Percentiles rank a stretch among this genome's conserved stretches.
These are phyloP conservation scores for Plectosphaerella cucumerina DNA, from an alignment of 2,329 filamentous ascomycete genomes.

Conservation along the genomic window DNA sequence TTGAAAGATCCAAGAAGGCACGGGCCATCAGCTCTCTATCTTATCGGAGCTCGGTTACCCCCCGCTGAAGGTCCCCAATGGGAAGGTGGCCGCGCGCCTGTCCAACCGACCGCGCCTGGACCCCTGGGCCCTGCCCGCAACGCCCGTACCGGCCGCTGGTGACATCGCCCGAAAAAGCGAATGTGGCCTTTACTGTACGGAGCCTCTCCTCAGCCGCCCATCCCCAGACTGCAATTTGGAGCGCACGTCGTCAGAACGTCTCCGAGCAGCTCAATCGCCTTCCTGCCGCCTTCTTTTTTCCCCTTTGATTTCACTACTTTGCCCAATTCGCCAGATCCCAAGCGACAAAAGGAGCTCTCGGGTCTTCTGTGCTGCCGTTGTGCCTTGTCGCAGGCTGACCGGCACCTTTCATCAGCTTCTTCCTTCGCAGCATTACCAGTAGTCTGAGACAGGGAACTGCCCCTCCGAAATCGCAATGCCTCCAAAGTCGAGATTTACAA, in stretches of 20 bases:
- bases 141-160: neutral
- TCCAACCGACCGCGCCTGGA: neutral
- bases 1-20: no score
- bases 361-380: conserved; percentile 7
- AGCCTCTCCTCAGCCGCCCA: neutral
- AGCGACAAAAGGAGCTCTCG: neutral
- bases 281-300: neutral
- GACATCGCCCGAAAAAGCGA: conserved; percentile 4
- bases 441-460: neutral
- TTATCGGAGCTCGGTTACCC: neutral
- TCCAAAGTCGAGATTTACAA: conserved; percentile 87
- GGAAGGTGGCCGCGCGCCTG: neutral
- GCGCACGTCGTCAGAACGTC: neutral
- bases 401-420: neutral
- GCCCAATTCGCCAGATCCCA: neutral
- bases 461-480: conserved; percentile 56
- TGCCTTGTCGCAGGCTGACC: conserved; percentile 8
- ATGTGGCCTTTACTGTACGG: conserved; percentile 2
- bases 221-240: neutral
- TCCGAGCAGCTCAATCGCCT: conserved; percentile 1
- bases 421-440: neutral
- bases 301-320: neutral
- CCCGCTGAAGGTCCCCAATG: neutral
- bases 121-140: neutral
- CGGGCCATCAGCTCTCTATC: neutral